phyloP scores from a whole-genome alignment of 805 yeast genomes.

The Brettanomyces sp. region DNA sequence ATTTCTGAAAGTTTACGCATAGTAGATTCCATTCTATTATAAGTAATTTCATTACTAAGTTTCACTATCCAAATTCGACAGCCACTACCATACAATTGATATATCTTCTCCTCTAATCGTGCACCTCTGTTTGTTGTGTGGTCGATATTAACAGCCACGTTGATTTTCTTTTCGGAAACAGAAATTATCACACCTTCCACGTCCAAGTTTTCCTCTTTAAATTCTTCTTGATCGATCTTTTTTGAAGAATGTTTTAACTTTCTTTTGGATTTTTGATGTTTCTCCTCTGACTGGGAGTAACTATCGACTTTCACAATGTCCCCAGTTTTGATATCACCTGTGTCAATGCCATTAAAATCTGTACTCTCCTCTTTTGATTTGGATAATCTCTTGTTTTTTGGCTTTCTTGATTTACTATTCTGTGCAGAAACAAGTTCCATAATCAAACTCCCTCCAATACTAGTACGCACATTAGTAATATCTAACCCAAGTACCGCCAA shows the following conservation, averaged over 20 bases:
- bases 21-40: constrained; percentile 71
- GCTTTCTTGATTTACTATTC: constrained; percentile 2
- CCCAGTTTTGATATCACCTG: constrained; percentile 57
- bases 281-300: constrained; percentile 24
- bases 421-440: constrained; percentile 48
- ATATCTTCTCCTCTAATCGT: constrained; percentile 40
- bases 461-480: constrained; percentile 57
- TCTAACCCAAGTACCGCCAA: constrained; percentile 63
- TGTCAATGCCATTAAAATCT: constrained; percentile 22
- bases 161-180: constrained; percentile 35
- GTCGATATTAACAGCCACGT: constrained; percentile 52
- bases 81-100: constrained; percentile 34
- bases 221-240: constrained; percentile 16
- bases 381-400: constrained; percentile 2
- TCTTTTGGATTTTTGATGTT: constrained; percentile 10
- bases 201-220: constrained; percentile 14
- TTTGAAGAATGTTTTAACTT: constrained; percentile 24
- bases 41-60: constrained; percentile 59
- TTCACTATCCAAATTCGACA: constrained; percentile 59
- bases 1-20: constrained; percentile 56
- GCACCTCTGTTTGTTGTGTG: constrained; percentile 15
- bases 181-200: constrained; percentile 63
- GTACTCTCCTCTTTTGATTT: constrained; percentile 22
- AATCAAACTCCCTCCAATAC: constrained; percentile 61
- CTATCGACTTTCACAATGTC: constrained; percentile 63